Evolutionary conservation across 1,284 basidiomycete genomes (phyloP), one percentile per base, ranked within the genome.

Genomic region (Inonotus obliquus): DNA sequence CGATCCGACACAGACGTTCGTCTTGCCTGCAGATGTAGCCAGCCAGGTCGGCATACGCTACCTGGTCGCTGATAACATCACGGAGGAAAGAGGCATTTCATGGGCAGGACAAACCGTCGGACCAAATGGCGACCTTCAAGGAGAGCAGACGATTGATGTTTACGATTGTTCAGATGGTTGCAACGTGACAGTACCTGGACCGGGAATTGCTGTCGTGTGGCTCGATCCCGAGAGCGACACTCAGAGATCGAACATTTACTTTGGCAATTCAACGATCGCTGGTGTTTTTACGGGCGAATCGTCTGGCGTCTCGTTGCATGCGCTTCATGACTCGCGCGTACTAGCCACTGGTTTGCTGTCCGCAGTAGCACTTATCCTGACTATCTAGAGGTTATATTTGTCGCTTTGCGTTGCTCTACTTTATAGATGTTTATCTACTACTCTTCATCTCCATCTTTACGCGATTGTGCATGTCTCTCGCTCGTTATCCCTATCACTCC

Each of bases 81-180:
- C 72, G 13, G 84, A 86, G 69, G 78, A 81, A 66, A 77, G 74
- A 63, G 75, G 82, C 59, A 85, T 89, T 66, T 78, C 78, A 7
- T 88, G 84, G 84, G 78, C 79, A 4, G 81, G 81, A 32, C 66
- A 69, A 62, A 73, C 71, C 45, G 68, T 79, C 59, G 76, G 77
- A 75, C 71, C 77, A 69, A 69, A 70, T 25, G 68, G 66, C 1
- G 71, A 72, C 63, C 79, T 79, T 13, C 65, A 64, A 2, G 75
- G 77, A 61, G 77, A 76, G 57, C 74, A 75, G n/a, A 67, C 73
- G n/a, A 80, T 79, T 55, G 67, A 72, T 39, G 41, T 71, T n/a
- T 37, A 76, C 10, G 69, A 75, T 57, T 81, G 79, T 63, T 69
- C 14, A 17, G 44, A 58, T 10, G 60, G 59, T 2, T 80, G 79